Evolutionary conservation across 2,329 filamentous ascomycete genomes (phyloP), one percentile per base, ranked within the genome.

Genomic region (Ascochyta fabae): DNA sequence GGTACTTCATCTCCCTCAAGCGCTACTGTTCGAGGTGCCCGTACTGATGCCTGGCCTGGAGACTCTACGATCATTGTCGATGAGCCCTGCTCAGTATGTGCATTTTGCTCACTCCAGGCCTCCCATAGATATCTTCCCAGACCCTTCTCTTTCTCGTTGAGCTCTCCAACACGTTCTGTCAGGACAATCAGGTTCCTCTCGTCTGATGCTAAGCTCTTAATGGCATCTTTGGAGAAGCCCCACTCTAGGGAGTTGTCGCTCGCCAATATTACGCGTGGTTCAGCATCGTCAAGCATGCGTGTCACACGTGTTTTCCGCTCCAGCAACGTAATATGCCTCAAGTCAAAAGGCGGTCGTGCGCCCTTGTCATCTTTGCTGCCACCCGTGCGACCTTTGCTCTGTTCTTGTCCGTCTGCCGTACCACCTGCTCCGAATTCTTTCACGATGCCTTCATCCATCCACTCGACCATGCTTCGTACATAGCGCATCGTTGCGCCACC

Each of bases 381-480:
- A 53, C 43, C 72, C 73, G 77, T 59, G 66, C 69, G 66, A 16
- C 33, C 53, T 13, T 68, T 74, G 27, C 63, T 64, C 48, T 66
- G 67, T 9, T 70, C 71, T 36, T 73, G 72, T 6, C 58, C 58
- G 40, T 70, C 70, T 48, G 67, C 61, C 12, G 63, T 66, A 24
- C 62, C 87, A 82, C 13, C 81, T 15, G 88, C 87, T 72, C 96
- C 93, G 59, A 96, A 96, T 67, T 98, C 94, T 50, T 92, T 88
- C 38, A 96, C 89, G 56, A 99, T 96, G 54, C 88, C 89, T 69
- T 97, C 93, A 71, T 98, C 93, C 93, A 99, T 98, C 95, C 95
- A 99, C 72, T 99, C 95, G 29, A 99, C 81, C 91, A 99, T 96
- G 74, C 94, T 97, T 63, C 93, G 85, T 24, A 94, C 91, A 64